Base-by-base conservation (phyloP, 2,329 filamentous ascomycete genomes). In the Geosmithia flava region DNA sequence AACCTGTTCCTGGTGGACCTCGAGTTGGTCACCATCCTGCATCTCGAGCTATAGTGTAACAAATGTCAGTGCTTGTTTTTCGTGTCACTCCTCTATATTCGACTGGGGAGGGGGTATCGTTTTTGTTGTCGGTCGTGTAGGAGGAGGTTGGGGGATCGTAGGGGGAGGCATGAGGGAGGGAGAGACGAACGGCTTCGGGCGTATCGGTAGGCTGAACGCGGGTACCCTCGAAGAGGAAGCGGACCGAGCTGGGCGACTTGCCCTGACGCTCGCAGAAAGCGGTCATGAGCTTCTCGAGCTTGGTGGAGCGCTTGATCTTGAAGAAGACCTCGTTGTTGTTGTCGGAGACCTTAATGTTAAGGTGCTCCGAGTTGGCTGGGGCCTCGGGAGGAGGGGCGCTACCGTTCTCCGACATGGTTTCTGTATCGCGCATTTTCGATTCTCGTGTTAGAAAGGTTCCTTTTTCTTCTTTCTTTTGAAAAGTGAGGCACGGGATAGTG, bases 281-380 rank as follows among this genome's bases (percentile, higher is more conserved):
- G 52, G 88, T 85, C 93, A 98, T 98, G 48, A 98, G 75, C 74
- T 98, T 98, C 71, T 95, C 93, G 1, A 98, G 79, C 65, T 89
- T 87, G 1, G 93, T 98, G 20, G 85, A 89, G 39, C 90, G 81
- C 83, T 98, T 98, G 72, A 98, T 98, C 76, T 98, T 98, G 76
- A 98, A 98, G 68, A 97, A 98, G 59, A 98, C 91, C 65, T 98
- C 93, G 65, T 98, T 98, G 72, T 96, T 96, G 72, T 95, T 96
- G 59, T 98, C 93, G 0, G 93, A 97, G 15, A 98, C 93, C 67
- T 98, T 98, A 71, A 98, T 97, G 71, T 98, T 98, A 5, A 98
- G 75, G 67, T 98, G 93, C 69, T 97, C 91, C 20, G 72, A 69
- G 23, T 65, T 69, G 64, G 42, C 64, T 65, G 47, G 60, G 59